These are phyloP conservation scores for Daldinia decipiens DNA, from an alignment of 495 filamentous ascomycete genomes.

Conservation along the genomic window DNA sequence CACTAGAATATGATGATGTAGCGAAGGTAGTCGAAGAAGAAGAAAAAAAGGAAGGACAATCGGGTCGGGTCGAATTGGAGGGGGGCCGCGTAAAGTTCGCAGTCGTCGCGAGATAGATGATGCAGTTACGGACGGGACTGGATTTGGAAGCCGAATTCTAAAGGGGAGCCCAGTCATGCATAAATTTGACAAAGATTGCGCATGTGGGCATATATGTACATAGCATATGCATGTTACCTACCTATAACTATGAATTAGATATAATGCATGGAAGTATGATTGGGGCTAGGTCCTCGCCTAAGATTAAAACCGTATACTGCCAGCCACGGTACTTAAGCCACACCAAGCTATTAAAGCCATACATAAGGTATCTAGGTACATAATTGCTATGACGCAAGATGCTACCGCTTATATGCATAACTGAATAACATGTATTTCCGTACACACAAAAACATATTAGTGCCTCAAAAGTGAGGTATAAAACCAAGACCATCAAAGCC, in stretches of 20 bases:
- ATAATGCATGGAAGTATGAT: neutral
- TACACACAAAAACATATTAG: conserved; percentile 1
- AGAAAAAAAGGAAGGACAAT: conserved; percentile 27
- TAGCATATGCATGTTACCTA: neutral
- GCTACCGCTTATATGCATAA: no score
- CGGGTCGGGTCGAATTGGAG: conserved; percentile 45
- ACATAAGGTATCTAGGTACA: no score
- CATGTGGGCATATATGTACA: neutral
- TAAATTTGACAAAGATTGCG: conserved; percentile 2
- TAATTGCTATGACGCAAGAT: no score
- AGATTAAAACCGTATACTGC: no score
- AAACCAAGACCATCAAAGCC: conserved; percentile 9
- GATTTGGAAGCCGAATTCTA: conserved; percentile 18
- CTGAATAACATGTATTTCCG: neutral
- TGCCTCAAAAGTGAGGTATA: conserved; percentile 38
- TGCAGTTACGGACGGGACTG: conserved; percentile 28
- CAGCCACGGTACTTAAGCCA: neutral
- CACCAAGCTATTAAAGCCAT: neutral
- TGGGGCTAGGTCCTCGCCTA: neutral
- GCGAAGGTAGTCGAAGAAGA: conserved; percentile 24
- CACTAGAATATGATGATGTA: conserved; percentile 44
- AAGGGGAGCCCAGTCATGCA: conserved; percentile 20
- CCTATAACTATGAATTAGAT: no score
- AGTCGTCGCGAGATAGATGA: conserved; percentile 28
- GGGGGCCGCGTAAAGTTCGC: conserved; percentile 46